phyloP scores from a whole-genome alignment of 495 filamentous ascomycete genomes.

The Aspergillus bridgeri region DNA sequence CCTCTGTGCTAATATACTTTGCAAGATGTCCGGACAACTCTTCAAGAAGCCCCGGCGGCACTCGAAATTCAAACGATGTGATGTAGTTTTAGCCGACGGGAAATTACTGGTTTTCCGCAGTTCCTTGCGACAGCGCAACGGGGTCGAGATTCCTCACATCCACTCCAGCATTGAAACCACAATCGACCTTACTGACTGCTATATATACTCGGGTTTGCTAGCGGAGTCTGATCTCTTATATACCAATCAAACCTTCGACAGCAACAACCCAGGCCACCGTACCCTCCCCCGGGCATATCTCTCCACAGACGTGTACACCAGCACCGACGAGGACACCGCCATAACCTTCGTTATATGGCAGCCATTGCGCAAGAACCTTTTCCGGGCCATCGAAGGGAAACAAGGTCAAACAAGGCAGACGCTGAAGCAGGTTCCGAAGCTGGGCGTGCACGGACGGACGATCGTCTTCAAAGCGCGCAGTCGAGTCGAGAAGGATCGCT shows the following conservation, averaged over 20 bases:
- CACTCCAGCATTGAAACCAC: slow-evolving; percentile 59
- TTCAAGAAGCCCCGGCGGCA: slow-evolving; percentile 66
- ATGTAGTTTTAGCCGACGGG: slow-evolving; percentile 62
- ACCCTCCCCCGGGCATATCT: slow-evolving; percentile 64
- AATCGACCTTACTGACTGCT: slow-evolving; percentile 64
- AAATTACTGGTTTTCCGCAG: slow-evolving; percentile 63
- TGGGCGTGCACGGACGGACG: slow-evolving; percentile 62
- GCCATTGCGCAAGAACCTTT: slow-evolving; percentile 55
- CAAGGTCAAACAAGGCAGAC: slow-evolving; percentile 40
- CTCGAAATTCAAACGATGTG: slow-evolving; percentile 58
- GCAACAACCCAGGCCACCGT: slow-evolving; percentile 60
- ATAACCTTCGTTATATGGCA: slow-evolving; percentile 75
- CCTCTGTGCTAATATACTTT: neutral
- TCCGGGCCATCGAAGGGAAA: slow-evolving; percentile 50
- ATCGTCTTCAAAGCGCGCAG: slow-evolving; percentile 70
- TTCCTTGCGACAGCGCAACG: slow-evolving; percentile 54
- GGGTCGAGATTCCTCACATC: slow-evolving; percentile 56
- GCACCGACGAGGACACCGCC: slow-evolving; percentile 65
- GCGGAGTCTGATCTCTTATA: slow-evolving; percentile 68
- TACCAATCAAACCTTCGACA: slow-evolving; percentile 66
- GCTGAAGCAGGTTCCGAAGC: slow-evolving; percentile 49
- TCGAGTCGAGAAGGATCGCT: slow-evolving; percentile 69
- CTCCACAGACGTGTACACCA: slow-evolving; percentile 60
- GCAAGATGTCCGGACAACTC: slow-evolving; percentile 59
- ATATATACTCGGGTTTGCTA: slow-evolving; percentile 67